Base-by-base conservation (phyloP, 2,329 filamentous ascomycete species). In the Aspergillus japonicus region DNA sequence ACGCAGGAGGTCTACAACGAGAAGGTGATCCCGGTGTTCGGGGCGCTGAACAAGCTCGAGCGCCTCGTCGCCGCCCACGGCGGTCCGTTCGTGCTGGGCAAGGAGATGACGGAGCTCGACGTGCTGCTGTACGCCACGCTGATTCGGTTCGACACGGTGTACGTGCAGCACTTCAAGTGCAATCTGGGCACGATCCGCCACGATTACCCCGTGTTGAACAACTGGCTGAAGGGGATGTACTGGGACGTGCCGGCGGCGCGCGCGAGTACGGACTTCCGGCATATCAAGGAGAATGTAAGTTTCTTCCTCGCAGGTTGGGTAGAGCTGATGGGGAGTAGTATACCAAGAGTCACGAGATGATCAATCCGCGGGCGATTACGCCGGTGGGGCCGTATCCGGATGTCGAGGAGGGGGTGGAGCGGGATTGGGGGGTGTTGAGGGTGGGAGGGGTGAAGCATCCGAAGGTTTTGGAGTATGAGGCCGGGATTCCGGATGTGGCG, bases 111-210 rank as follows among this genome's bases (percentile, higher is more conserved):
- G 0, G 85, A 88, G 69, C 72, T 87, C 11, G 86, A 89, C 66
- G 67, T 88, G 21, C 75, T 83, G 11, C 77, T 82, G 0, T 89
- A 84, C 64, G 78, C 81, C 2, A 87, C 85, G 0, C 64, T 86
- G 14, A 77, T 88, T n/a, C 77, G 86, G 3, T 83, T 88, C 66
- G 86, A 88, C 62, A 74, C 79, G 2, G 81, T 85, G 3, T 89
- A 88, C 67, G 84, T 85, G 12, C 85, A 88, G 75, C 85, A 88
- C 71, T 88, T 88, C 77, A 88, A 88, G 74, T 86, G 84, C 66
- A 88, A 88, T 69, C 70, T 88, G 31, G 84, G 85, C 2, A 87
- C 78, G 11, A 81, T 89, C 47, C 75, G 86, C 5, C 81, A 84
- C 66, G 80, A 84, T 58, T 88, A 88, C 65, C 86, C 86, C 0